Evolutionary conservation across 2,329 filamentous ascomycete species (phyloP).

Genomic region (Fusarium virguliforme): DNA sequence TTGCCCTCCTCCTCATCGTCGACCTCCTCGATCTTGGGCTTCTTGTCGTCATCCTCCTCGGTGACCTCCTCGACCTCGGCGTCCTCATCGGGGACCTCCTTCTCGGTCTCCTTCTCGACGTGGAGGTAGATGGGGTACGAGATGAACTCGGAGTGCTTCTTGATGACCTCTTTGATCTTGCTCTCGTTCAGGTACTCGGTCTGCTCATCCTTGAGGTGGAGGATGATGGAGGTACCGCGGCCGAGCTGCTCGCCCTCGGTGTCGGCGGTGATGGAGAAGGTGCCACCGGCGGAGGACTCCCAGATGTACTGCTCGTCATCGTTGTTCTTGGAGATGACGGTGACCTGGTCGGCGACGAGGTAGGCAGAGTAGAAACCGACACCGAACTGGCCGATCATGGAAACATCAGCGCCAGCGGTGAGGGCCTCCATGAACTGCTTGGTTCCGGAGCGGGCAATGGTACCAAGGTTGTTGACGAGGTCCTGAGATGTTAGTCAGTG

Average conservation of each 20-base stretch:
- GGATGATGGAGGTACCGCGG: constrained; percentile 97
- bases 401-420: constrained; percentile 97
- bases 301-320: constrained; percentile 99
- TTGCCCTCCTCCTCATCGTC: constrained; percentile 87
- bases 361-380: constrained; percentile 99
- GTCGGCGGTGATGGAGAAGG: constrained; percentile 93
- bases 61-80: constrained; percentile 79
- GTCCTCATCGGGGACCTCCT: constrained; percentile 97
- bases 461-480: constrained; percentile 99
- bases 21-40: constrained; percentile 95
- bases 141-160: constrained; percentile 99
- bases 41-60: constrained; percentile 87
- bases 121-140: constrained; percentile 99
- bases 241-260: constrained; percentile 92
- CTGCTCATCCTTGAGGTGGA: constrained; percentile 99
- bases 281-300: constrained; percentile 97
- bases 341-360: constrained; percentile 97
- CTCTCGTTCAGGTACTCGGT: constrained; percentile 97
- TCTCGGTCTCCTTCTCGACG: constrained; percentile 99
- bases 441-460: constrained; percentile 98
- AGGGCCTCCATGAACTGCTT: constrained; percentile 99
- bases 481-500: constrained; percentile 69
- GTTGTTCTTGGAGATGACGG: constrained; percentile 98
- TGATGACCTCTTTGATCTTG: constrained; percentile 99
- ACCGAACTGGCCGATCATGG: constrained; percentile 99